A percentile compares a stretch with the other conserved stretches of the same genome.
Evolutionary conservation across 495 filamentous ascomycete species (phyloP).

Genomic region (Lepidopterella palustris): DNA sequence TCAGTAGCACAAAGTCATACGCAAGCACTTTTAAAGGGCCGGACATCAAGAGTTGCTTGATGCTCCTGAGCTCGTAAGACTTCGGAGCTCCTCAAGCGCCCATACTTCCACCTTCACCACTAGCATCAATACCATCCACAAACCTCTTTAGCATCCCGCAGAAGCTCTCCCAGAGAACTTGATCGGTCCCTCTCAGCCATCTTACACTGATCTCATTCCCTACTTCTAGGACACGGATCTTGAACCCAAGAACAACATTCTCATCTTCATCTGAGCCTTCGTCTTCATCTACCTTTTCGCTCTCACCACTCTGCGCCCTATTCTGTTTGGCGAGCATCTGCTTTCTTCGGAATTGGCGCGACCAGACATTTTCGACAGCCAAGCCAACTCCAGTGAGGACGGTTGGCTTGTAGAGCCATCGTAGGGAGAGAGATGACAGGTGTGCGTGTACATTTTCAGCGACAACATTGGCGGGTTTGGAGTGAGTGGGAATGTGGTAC

Average conservation of each 20-base stretch:
- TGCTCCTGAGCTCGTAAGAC: too few relatives aligned
- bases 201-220: conserved; percentile 44
- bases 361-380: conserved; percentile 67
- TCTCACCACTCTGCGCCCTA: conserved; percentile 36
- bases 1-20: too few relatives aligned
- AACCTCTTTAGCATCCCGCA: conserved; percentile 62
- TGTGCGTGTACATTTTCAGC: conserved; percentile 38
- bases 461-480: conserved; percentile 29
- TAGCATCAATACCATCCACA: conserved; percentile 2
- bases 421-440: conserved; percentile 43
- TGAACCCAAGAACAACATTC: conserved; percentile 43
- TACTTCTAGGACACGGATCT: conserved; percentile 32
- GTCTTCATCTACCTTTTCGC: conserved; percentile 31
- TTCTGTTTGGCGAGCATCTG: not conserved
- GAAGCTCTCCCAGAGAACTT: conserved; percentile 80
- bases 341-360: conserved; percentile 48
- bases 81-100: too few relatives aligned
- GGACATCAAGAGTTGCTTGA: too few relatives aligned
- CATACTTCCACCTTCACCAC: too few relatives aligned
- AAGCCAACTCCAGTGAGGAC: conserved; percentile 47
- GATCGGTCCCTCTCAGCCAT: conserved; percentile 73
- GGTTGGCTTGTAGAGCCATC: conserved; percentile 46
- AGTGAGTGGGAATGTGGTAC: conserved; percentile 44
- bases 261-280: conserved; percentile 33
- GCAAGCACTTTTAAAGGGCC: too few relatives aligned